Evolutionary conservation across 108 stramenopile species (phyloP), one percentile per base, ranked within the genome.

Genomic region (Stephanodiscus triporus): DNA sequence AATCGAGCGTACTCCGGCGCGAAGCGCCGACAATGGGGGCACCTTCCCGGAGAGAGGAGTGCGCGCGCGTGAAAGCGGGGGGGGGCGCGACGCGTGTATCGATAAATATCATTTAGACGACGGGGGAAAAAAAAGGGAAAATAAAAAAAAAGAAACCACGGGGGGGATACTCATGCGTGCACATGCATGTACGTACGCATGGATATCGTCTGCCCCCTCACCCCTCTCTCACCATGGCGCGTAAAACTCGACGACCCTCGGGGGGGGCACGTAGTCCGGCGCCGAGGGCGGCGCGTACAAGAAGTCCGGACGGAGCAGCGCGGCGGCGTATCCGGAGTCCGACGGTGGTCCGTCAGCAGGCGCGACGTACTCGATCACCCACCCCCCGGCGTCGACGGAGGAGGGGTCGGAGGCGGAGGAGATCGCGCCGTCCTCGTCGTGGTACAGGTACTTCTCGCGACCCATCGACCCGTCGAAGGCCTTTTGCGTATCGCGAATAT

Each of bases 1-100:
- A 92, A 66, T 45, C 83, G 45, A 36, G 87, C 75, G 76, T 84
- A 91, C 23, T 70, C 14, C 2, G 80, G 80, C 27, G 60, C 68
- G 61, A 68, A 85, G 49, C 78, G 79, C 29, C 54, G 47, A 49
- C 80, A 85, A 45, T 84, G 83, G 1, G 83, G 78, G 34, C 83
- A 84, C 77, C 77, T 27, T 5, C 50, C 30, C n/a, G 10, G 4
- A 6, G 30, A 30, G 6, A 37, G 34, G 17, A 48, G 8, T 47
- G 29, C n/a, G n/a, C n/a, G 3, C 30, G 26, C 9, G 30, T 30
- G 45, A 60, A 13, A 45, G 34, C 23, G 13, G 30, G 11, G 24
- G 9, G 20, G 14, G 48, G 48, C 19, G 19, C 48, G 48, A 49
- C 48, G 48, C n/a, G n/a, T n/a, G n/a, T n/a, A n/a, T n/a, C n/a